Base-by-base conservation (phyloP, 495 filamentous ascomycete genomes). In the Oidiodendron maius region DNA sequence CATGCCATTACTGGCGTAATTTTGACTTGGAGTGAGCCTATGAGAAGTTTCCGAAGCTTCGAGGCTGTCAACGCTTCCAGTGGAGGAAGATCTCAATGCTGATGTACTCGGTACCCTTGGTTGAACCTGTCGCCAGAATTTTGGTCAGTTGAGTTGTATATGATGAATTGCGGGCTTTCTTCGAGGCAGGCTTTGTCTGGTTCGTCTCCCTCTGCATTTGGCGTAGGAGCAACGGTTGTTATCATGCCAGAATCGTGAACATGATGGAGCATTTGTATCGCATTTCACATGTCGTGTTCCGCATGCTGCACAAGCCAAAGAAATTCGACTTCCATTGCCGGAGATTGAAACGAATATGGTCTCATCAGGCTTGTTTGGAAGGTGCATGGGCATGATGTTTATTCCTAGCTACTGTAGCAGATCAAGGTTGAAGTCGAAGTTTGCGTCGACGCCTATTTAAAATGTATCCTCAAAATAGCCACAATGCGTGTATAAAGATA, bases 271-370 rank as follows among this genome's bases (percentile, higher is more conserved):
- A 3, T 58, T 61, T 5, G 71, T 70, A 54, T 80, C 75, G 53
- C 77, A 81, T 52, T 76, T 77, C 3, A 79, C 56, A 57, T 80
- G 77, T 39, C 74, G 64, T 30, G 62, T 68, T 3, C 77, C 68
- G 58, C 77, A 81, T 17, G 74, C 67, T 13, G 77, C 63, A 48
- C 77, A 81, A 26, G 77, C 77, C 10, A 71, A 58, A 3, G 73
- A 66, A 4, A 71, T 67, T 23, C 61, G 59, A 40, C 38, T n/a
- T n/a, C n/a, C n/a, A n/a, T n/a, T n/a, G n/a, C n/a, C n/a, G n/a
- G n/a, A n/a, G n/a, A n/a, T n/a, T n/a, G n/a, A n/a, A n/a, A n/a
- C n/a, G n/a, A n/a, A n/a, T n/a, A n/a, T n/a, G n/a, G n/a, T n/a
- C n/a, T n/a, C n/a, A n/a, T n/a, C n/a, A n/a, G n/a, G n/a, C n/a